Conservation (phyloP, 2,329 filamentous ascomycete species). For the Paracoccidioides lutzii region DNA sequence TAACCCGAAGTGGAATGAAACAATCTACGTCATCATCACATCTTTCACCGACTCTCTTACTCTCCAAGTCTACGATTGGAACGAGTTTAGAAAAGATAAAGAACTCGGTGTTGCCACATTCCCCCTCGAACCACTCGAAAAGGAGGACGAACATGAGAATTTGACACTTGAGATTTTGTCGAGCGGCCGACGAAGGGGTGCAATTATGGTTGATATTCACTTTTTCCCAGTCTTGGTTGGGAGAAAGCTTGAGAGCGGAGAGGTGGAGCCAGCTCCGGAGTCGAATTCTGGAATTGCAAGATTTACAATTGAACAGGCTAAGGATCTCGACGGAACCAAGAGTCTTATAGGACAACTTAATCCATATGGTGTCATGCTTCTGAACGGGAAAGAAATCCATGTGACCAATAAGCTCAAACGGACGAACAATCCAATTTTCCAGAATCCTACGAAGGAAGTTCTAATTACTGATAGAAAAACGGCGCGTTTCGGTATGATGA, state of each 20-base stretch:
- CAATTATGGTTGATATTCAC: slow-evolving; percentile 67
- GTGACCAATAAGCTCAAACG: slow-evolving; percentile 86
- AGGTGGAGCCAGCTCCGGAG: slow-evolving; percentile 66
- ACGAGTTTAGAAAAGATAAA: slow-evolving; percentile 93
- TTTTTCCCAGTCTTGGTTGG: slow-evolving; percentile 89
- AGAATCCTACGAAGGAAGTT: slow-evolving; percentile 83
- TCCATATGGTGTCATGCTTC: slow-evolving; percentile 74
- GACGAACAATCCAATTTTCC: slow-evolving; percentile 95
- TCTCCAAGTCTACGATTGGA: slow-evolving; percentile 78
- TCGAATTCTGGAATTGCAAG: slow-evolving; percentile 87
- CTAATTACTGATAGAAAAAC: slow-evolving; percentile 87
- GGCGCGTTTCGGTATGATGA: slow-evolving; percentile 76
- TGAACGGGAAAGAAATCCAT: slow-evolving; percentile 88
- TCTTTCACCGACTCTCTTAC: slow-evolving; percentile 81
- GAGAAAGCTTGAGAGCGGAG: slow-evolving; percentile 56
- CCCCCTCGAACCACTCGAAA: slow-evolving; percentile 66
- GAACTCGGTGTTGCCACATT: slow-evolving; percentile 83
- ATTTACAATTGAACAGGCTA: slow-evolving; percentile 89
- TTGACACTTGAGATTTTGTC: slow-evolving; percentile 70
- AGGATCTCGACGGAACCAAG: slow-evolving; percentile 86
- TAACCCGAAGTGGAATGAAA: slow-evolving; percentile 92
- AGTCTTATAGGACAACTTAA: slow-evolving; percentile 83
- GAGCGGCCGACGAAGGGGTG: slow-evolving; percentile 71
- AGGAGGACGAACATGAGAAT: slow-evolving; percentile 66
- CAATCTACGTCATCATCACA: slow-evolving; percentile 85